Base-by-base conservation (phyloP, 2,329 filamentous ascomycete genomes). In the Albifimbria verrucaria region DNA sequence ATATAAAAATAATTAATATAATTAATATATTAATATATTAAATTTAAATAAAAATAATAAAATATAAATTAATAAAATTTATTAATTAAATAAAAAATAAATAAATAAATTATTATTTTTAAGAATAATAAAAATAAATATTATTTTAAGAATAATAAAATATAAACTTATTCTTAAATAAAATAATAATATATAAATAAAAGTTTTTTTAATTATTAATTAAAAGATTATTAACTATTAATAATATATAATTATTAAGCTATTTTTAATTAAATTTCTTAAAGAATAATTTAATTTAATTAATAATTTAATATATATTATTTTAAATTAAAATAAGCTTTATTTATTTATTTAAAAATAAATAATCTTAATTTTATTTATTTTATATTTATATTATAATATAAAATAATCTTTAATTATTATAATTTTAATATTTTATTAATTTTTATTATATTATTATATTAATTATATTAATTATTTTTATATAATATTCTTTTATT, bases 81-180 rank as follows among this genome's bases (percentile, higher is more conserved):
- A 53, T 53, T 45, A 50, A 22, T 50, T 25, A 41, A 41, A 23
- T 21, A n/a, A 43, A 43, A n/a, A 9, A 43, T 24, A 26, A 47
- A 21, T 22, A 22, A 53, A 49, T 45, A 41, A 22, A 45, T 25
- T 22, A 41, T 22, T 21, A 9, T 41, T 22, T 41, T 41, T 41
- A 50, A 42, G 6, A 41, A 41, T 7, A 22, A 41, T 22, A 36
- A 50, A 41, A 49, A 49, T 36, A 11, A 36, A 49, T 20, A 26
- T 32, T 28, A 26, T n/a, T 49, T 32, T 49, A 7, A 17, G 9
- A 28, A 17, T 20, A 15, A 17, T 12, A 41, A 42, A 26, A 26
- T 41, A 23, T 11, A 41, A 42, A 26, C 32, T 24, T 43, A 42
- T 43, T 22, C 23, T 42, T 7, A 28, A 50, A 24, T 17, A 41